Base-by-base conservation (phyloP, 352 stramenopile genomes). In the Phytopythium sindhum region DNA sequence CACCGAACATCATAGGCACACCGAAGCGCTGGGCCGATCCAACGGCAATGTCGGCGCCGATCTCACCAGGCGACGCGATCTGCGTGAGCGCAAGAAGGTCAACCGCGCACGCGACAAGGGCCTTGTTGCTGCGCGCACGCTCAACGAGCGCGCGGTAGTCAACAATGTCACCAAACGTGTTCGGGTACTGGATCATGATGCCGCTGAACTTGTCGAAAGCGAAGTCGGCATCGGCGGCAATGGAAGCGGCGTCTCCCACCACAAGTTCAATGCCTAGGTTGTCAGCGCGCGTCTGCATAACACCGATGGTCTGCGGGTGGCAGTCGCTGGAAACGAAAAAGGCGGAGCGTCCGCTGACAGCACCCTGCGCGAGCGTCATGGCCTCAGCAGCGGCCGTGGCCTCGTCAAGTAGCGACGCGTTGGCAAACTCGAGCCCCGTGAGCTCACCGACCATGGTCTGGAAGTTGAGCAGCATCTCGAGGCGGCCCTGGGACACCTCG, bases 381-480 rank as follows among this genome's bases (percentile, higher is more conserved):
- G 97, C 97, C 73, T 99, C 98, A 0, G 97, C 95, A 11, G 96
- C 96, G n/a, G 98, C 97, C n/a, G 95, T 98, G n/a, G 88, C 95
- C 74, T 99, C 98, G 74, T 99, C 98, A 37, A 99, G 73, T 14
- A 99, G 84, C 61, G 95, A 99, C 10, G 97, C 96, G 68, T 99
- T 99, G 48, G 93, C 91, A 75, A 99, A 98, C 55, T 95, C 89
- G 57, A 99, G 87, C 35, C 97, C 97, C 28, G 97, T 99, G 37
- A 99, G 81, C 68, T 99, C 96, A 57, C 89, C 82, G 48, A 99
- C 91, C 71, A 99, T 92, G 23, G 97, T 99, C 83, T 99, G 98
- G 80, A 99, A 99, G 82, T 99, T 99, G 28, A 99, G 86, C 55
- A 99, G 86, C 87, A 98, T 98, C 83, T 99, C 96, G 5, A 99